A percentile compares a stretch with the other conserved stretches of the same genome.
Evolutionary conservation across 306 rosid genomes (phyloP).

Genomic region (Lathyrus tuberosus): DNA sequence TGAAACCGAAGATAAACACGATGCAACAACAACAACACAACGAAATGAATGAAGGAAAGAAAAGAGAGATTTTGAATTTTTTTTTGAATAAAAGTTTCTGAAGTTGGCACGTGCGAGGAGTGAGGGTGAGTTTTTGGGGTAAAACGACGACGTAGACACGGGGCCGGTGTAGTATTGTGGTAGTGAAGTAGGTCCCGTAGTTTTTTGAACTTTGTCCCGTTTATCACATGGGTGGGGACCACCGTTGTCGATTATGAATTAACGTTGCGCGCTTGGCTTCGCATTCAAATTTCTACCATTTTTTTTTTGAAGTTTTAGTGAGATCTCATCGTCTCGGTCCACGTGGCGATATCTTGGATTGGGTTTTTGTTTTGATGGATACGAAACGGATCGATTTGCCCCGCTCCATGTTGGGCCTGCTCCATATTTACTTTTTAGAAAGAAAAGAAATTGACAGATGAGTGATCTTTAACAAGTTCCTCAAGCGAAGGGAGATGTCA

Average conservation of each 20-base stretch:
- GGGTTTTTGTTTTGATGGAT: neutral
- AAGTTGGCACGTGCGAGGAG: slow-evolving; percentile 39
- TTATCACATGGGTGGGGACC: slow-evolving; percentile 84
- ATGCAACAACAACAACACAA: neutral
- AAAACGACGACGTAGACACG: slow-evolving; percentile 52
- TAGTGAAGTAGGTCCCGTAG: slow-evolving; percentile 35
- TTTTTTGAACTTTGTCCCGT: slow-evolving; percentile 45
- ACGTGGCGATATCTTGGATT: neutral
- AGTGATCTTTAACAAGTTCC: neutral
- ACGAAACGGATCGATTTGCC: neutral
- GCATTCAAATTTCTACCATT: slow-evolving; percentile 53
- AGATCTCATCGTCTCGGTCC: neutral
- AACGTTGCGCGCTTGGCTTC: slow-evolving; percentile 83
- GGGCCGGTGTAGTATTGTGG: neutral
- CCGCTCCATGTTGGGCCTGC: neutral
- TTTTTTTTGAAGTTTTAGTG: neutral
- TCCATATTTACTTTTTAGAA: neutral
- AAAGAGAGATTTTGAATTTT: slow-evolving; percentile 48
- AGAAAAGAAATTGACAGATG: neutral
- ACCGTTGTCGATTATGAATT: slow-evolving; percentile 29
- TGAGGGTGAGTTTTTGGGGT: neutral
- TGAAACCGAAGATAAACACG: neutral
- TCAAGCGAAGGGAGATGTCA: neutral
- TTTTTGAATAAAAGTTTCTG: slow-evolving; percentile 31
- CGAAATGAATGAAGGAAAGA: slow-evolving; percentile 6